phyloP scores from a whole-genome alignment of 1,284 basidiomycete genomes.

The Malassezia sympodialis region DNA sequence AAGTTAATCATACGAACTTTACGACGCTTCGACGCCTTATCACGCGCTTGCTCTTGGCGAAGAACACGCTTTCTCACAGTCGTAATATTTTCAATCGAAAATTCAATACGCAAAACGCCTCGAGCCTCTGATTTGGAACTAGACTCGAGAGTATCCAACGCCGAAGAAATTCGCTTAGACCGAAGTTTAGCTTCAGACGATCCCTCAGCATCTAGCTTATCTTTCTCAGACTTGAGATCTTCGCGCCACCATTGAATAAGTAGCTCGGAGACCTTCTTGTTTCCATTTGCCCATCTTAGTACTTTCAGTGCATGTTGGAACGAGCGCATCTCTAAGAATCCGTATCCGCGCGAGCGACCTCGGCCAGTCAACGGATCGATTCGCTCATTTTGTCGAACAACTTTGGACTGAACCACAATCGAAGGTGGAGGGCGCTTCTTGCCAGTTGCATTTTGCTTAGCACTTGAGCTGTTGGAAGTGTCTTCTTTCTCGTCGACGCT shows the following conservation, averaged over 20 bases:
- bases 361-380: constrained; percentile 76
- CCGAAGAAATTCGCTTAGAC: constrained; percentile 26
- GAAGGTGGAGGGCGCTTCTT: constrained; percentile 54
- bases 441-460: constrained; percentile 23
- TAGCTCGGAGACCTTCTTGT: constrained; percentile 48
- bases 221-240: constrained; percentile 29
- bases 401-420: constrained; percentile 68
- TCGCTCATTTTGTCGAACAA: constrained; percentile 74
- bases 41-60: constrained; percentile 25
- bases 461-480: constrained; percentile 21
- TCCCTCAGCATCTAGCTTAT: constrained; percentile 22
- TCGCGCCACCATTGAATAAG: constrained; percentile 36
- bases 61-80: constrained; percentile 35
- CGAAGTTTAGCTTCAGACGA: constrained; percentile 23
- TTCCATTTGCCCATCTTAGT: constrained; percentile 87
- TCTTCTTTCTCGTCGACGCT: constrained; percentile 63
- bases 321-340: constrained; percentile 79
- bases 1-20: constrained; percentile 5
- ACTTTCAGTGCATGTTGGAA: constrained; percentile 85
- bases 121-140: constrained; percentile 33
- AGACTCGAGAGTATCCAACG: constrained; percentile 24
- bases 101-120: constrained; percentile 41
- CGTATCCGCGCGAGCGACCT: constrained; percentile 82
- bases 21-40: constrained; percentile 20
- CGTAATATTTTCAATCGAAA: constrained; percentile 43